Base-by-base conservation (phyloP, 306 rosid species). In the Vicia sativa region DNA sequence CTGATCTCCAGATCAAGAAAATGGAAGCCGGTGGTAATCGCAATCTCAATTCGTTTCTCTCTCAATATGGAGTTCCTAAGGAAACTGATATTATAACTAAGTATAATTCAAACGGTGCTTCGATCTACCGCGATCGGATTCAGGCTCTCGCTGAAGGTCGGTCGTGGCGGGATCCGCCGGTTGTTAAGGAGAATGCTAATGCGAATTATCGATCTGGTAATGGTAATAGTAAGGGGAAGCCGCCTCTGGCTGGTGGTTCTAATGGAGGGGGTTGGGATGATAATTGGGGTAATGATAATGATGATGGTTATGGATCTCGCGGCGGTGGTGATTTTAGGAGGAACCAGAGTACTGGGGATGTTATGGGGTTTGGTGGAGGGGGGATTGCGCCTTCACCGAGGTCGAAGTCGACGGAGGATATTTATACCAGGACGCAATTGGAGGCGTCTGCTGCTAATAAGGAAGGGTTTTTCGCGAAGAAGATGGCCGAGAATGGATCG, bases 11-110 rank as follows among this genome's bases (percentile, higher is more conserved):
- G 87, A 84, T 95, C 83, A 90, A 91, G 85, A 95, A 95, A 52
- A 91, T 90, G 99, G 99, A 91, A 74, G 80, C 92, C 10, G 99
- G 99, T 1, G 97, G 99, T 3, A 95, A 95, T 70, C 95, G 86
- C 19, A 64, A 74, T 19, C 96, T 95, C 80, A 95, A 90, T 55
- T 60, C 91, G 6, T 95, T 95, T 78, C 82, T 95, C 53, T 37
- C 88, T 1, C 78, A 58, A 52, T 95, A 95, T 57, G 97, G 99
- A 9, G 83, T 95, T 46, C 8, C 86, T 0, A 93, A 93, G 66
- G 97, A 90, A 58, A 95, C 97, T 7, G 99, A 90, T 28, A 88
- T 95, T 28, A 76, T 95, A 13, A 23, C 92, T 45, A 95, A 95
- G 77, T 95, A 95, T 63, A 95, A 95, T 56, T 82, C 96, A 71